Evolutionary conservation across 78 protist genomes (phyloP).

Genomic region (Polysphondylium violaceum): DNA sequence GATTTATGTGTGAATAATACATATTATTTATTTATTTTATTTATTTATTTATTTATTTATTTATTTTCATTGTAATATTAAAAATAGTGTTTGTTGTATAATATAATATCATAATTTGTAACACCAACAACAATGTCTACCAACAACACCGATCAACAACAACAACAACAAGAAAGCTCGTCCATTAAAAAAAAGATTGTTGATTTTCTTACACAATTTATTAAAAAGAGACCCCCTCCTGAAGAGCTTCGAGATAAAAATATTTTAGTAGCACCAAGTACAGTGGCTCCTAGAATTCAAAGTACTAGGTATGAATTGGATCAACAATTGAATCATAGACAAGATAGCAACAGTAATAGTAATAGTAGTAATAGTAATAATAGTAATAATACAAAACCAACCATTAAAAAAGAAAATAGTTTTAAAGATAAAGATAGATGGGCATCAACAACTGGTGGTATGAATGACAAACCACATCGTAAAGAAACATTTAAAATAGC

Average conservation of each 20-base stretch:
- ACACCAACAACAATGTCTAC: neutral
- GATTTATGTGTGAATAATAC: too few species aligned
- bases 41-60: too few species aligned
- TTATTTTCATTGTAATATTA: neutral
- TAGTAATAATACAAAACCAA: neutral
- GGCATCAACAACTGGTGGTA: neutral
- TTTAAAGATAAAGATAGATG: neutral
- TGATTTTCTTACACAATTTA: conserved; percentile 40
- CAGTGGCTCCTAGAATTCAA: conserved; percentile 46
- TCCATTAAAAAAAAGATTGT: conserved; percentile 61
- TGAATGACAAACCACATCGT: neutral
- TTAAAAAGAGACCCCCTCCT: conserved; percentile 63
- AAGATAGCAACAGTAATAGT: neutral
- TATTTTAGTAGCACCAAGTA: conserved; percentile 46
- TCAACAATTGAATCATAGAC: neutral
- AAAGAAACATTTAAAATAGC: conserved; percentile 28
- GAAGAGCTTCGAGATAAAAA: conserved; percentile 56
- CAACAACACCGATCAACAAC: too few species aligned
- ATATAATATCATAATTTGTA: neutral
- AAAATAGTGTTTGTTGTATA: neutral
- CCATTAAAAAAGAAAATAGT: neutral
- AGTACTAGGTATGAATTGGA: conserved; percentile 35
- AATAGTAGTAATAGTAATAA: neutral
- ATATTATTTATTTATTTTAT: conserved; percentile 9
- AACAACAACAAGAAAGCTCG: conserved; percentile 5